phyloP scores from a whole-genome alignment of 192 early-diverging fungal genomes.

The Spizellomyces punctatus region DNA sequence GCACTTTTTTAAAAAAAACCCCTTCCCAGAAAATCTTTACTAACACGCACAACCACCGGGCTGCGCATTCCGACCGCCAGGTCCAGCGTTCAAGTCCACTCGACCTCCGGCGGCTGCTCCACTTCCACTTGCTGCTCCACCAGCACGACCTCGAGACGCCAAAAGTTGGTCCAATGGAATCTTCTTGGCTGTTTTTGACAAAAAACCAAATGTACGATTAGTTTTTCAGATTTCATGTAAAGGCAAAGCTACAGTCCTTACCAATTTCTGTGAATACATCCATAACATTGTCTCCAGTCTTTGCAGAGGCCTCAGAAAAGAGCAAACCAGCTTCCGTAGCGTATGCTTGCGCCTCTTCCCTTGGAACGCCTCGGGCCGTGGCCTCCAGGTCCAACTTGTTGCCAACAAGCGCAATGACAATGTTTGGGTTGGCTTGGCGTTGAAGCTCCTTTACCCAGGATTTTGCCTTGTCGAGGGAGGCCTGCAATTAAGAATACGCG shows the following conservation, averaged over 20 bases:
- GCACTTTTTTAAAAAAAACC: no score
- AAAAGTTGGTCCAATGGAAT: slow-evolving; percentile 57
- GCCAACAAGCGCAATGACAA: slow-evolving; percentile 94
- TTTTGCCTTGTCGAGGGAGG: slow-evolving; percentile 91
- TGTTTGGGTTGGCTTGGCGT: slow-evolving; percentile 91
- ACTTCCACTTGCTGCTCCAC: not conserved
- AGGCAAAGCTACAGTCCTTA: slow-evolving; percentile 9
- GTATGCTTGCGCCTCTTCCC: slow-evolving; percentile 74
- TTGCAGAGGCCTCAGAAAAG: slow-evolving; percentile 88
- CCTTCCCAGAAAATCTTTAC: not conserved
- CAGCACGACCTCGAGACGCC: slow-evolving; percentile 6
- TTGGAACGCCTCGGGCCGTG: slow-evolving; percentile 63
- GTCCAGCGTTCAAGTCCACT: slow-evolving; percentile 33
- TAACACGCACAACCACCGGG: slow-evolving; percentile 32
- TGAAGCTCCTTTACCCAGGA: slow-evolving; percentile 97
- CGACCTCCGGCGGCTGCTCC: not conserved
- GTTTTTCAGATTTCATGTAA: not conserved
- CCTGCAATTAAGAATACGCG: slow-evolving; percentile 24
- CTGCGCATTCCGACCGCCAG: slow-evolving; percentile 19
- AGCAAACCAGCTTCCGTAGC: slow-evolving; percentile 80
- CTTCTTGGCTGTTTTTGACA: slow-evolving; percentile 48
- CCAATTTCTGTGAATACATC: slow-evolving; percentile 93
- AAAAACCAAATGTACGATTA: not conserved
- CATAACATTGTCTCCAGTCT: slow-evolving; percentile 80
- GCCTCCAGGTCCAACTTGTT: slow-evolving; percentile 92